These are phyloP conservation scores for Canna indica DNA, from an alignment of 176 grass and related monocot species.

Conservation along the genomic window DNA sequence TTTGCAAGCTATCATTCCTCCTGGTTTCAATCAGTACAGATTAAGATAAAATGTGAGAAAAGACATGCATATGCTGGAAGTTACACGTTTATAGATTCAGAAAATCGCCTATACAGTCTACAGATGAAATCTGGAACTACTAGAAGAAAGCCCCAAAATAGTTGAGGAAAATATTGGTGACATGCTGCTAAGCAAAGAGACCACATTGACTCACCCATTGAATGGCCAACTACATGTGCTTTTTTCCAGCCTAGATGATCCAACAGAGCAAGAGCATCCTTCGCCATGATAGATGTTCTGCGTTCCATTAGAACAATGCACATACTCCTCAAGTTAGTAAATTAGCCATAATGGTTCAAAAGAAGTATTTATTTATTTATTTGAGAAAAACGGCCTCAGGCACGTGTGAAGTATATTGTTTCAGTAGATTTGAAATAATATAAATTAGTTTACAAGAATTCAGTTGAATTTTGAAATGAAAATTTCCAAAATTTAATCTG, in stretches of 20 bases:
- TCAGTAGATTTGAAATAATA: too few relatives aligned
- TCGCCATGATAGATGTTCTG: slow-evolving; percentile 69
- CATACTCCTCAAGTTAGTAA: too few relatives aligned
- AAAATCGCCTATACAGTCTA: background rate
- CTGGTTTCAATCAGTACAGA: slow-evolving; percentile 18
- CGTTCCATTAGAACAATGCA: background rate
- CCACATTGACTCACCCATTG: slow-evolving; percentile 44
- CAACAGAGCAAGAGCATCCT: slow-evolving; percentile 51
- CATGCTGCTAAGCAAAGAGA: background rate
- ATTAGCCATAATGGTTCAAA: too few relatives aligned
- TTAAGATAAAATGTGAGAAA: too few relatives aligned
- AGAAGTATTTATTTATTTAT: too few relatives aligned
- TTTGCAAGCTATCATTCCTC: slow-evolving; percentile 68
- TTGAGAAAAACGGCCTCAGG: too few relatives aligned
- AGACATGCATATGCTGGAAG: background rate
- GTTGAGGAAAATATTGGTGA: background rate
- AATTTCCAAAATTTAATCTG: too few relatives aligned
- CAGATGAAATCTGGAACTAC: background rate
- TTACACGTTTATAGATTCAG: background rate
- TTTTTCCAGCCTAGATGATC: slow-evolving; percentile 56
- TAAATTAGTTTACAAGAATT: too few relatives aligned
- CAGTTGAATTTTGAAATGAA: too few relatives aligned
- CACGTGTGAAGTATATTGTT: too few relatives aligned
- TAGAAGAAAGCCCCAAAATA: background rate
- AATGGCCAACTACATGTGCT: slow-evolving; percentile 60